Percentiles rank a stretch among this genome's conserved stretches.
phyloP scores from a whole-genome alignment of 768 basidiomycete genomes.

The Suillus spraguei region DNA sequence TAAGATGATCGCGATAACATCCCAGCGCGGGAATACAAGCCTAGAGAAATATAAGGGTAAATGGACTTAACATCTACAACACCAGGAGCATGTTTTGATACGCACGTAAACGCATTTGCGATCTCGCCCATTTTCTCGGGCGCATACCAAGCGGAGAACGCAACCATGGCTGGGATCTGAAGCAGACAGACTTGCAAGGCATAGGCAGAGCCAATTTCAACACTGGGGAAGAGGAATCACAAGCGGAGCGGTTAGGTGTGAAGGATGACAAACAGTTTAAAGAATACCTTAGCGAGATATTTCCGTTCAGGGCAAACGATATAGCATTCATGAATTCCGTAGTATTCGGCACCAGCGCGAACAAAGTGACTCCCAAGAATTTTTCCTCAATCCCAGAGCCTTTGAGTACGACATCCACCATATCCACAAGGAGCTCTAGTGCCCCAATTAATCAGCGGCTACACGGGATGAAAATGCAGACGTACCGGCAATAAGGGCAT shows the following conservation, averaged over 20 bases:
- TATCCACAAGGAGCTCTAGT: constrained; percentile 89
- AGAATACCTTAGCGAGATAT: constrained; percentile 89
- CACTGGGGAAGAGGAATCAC: constrained; percentile 50
- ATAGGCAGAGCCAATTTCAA: constrained; percentile 99
- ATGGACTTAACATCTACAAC: background rate
- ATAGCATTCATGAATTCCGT: constrained; percentile 99
- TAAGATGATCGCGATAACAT: constrained; percentile 91
- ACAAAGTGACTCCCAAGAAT: constrained; percentile 94
- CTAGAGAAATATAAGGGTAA: constrained; percentile 41
- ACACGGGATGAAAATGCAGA: constrained; percentile 11
- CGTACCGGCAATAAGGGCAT: constrained; percentile 94
- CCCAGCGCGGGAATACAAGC: constrained; percentile 98
- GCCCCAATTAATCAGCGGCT: background rate
- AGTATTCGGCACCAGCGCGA: constrained; percentile 97
- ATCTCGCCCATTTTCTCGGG: constrained; percentile 84
- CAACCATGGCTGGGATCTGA: constrained; percentile 98
- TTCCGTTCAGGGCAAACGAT: constrained; percentile 94
- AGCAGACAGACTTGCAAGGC: constrained; percentile 97
- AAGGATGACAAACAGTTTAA: background rate
- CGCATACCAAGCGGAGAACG: constrained; percentile 95
- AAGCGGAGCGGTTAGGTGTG: constrained; percentile 11
- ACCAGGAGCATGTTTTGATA: constrained; percentile 17
- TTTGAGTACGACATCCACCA: constrained; percentile 90
- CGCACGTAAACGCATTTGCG: constrained; percentile 93
- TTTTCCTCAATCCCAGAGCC: constrained; percentile 96